Conservation (phyloP, 2,329 filamentous ascomycete genomes). For the Verticillium nonalfalfae region DNA sequence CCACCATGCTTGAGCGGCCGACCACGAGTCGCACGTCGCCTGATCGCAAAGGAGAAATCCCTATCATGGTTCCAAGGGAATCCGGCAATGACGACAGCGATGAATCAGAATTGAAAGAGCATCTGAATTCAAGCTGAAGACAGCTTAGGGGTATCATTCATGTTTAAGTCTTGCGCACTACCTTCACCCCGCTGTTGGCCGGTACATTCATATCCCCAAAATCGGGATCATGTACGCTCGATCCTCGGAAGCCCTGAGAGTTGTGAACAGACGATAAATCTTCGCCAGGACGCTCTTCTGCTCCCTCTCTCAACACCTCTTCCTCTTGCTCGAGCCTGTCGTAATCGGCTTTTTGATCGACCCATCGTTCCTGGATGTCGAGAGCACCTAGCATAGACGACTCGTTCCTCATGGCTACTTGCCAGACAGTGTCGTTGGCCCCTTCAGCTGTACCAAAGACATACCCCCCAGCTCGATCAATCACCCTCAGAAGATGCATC, state of each 20-base stretch:
- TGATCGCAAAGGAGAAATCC: conserved; percentile 20
- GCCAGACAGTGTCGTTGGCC: conserved; percentile 95
- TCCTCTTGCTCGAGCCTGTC: conserved; percentile 76
- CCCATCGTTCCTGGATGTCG: conserved; percentile 93
- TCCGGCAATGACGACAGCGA: conserved; percentile 40
- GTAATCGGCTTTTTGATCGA: conserved; percentile 82
- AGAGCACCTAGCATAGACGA: conserved; percentile 70
- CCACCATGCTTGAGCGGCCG: background rate
- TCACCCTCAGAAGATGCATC: conserved; percentile 82
- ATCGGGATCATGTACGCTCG: conserved; percentile 33
- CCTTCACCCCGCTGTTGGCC: conserved; percentile 61
- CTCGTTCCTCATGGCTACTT: conserved; percentile 80
- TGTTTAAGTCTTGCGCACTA: conserved; percentile 52
- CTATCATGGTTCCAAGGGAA: conserved; percentile 12
- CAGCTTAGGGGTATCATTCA: conserved; percentile 41
- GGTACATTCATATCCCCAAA: conserved; percentile 47
- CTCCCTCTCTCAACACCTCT: conserved; percentile 53
- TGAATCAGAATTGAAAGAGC: conserved; percentile 6
- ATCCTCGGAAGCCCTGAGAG: background rate
- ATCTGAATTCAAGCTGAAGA: conserved; percentile 24
- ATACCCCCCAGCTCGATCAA: conserved; percentile 90
- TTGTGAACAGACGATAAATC: conserved; percentile 16
- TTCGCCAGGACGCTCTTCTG: conserved; percentile 14
- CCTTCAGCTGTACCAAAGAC: conserved; percentile 87
- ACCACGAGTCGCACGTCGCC: background rate